phyloP scores from a whole-genome alignment of 305 asterid genomes.

The Solanum chacoense region DNA sequence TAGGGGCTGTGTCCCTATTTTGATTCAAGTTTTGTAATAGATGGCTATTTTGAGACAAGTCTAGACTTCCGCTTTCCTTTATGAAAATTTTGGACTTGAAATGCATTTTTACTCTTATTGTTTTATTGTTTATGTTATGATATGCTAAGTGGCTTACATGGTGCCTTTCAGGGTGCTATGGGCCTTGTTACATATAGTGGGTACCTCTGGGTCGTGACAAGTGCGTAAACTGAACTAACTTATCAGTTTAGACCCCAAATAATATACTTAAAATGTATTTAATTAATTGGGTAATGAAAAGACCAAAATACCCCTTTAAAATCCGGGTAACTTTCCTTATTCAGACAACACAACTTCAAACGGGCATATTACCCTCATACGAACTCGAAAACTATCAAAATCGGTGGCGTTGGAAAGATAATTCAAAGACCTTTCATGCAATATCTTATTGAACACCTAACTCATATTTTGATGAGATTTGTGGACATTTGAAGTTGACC shows the following conservation, averaged over 20 bases:
- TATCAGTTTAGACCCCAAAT: not conserved
- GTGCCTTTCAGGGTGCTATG: not conserved
- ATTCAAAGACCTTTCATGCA: not conserved
- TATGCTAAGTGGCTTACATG: not conserved
- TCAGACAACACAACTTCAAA: not conserved
- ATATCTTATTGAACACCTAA: not conserved
- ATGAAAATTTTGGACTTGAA: not conserved
- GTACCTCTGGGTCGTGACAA: not conserved
- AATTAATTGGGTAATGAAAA: not conserved
- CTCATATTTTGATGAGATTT: no score
- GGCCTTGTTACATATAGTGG: not conserved
- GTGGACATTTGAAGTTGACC: not conserved
- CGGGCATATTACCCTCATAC: not conserved
- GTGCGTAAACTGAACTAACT: not conserved
- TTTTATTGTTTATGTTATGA: not conserved
- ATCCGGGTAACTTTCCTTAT: not conserved
- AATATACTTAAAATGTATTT: not conserved
- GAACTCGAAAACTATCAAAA: not conserved
- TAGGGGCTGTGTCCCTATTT: not conserved
- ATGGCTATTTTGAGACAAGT: not conserved
- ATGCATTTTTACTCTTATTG: not conserved
- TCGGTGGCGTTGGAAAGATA: not conserved
- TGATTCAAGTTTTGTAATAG: not conserved
- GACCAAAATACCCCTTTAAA: not conserved
- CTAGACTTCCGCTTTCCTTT: not conserved